phyloP scores from a whole-genome alignment of 208 protist genomes.

The Crithidia mellificae region DNA sequence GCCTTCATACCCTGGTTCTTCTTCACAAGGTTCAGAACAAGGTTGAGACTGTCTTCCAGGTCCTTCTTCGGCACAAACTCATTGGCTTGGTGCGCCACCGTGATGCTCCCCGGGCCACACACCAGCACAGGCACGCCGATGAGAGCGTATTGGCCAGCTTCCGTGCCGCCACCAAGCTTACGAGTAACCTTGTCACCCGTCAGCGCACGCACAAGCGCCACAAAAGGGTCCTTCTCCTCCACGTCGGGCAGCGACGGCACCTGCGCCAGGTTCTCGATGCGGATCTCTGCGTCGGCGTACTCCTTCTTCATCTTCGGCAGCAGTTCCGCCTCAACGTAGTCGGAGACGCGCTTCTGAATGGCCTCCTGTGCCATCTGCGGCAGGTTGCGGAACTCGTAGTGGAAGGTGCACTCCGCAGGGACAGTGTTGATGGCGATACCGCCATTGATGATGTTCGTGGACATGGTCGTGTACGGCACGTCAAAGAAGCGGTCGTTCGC shows the following conservation, averaged over 20 bases:
- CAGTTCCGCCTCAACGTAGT: conserved; percentile 38
- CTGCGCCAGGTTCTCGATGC: conserved; percentile 35
- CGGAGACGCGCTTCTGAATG: conserved; percentile 40
- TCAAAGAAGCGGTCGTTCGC: conserved; percentile 36
- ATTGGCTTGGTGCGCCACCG: conserved; percentile 55
- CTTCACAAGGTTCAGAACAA: conserved; percentile 35
- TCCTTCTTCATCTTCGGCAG: conserved; percentile 49
- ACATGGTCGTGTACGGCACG: conserved; percentile 40
- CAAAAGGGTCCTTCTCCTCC: conserved; percentile 46
- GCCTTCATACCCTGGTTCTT: conserved; percentile 39
- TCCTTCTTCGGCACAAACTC: conserved; percentile 58
- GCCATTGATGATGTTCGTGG: conserved; percentile 54
- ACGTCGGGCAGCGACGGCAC: conserved; percentile 26
- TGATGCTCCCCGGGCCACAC: conserved; percentile 52
- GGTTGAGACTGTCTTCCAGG: conserved; percentile 38
- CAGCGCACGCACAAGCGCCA: conserved; percentile 35
- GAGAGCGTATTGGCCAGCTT: conserved; percentile 54
- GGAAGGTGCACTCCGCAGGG: conserved; percentile 41
- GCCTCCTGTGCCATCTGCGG: conserved; percentile 25
- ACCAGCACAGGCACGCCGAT: conserved; percentile 55
- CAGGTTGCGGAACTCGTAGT: conserved; percentile 55
- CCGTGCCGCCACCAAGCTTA: conserved; percentile 44
- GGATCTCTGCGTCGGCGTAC: conserved; percentile 27
- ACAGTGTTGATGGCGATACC: conserved; percentile 61
- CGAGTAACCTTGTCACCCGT: conserved; percentile 40